Percentiles rank a stretch among this genome's conserved stretches.
Conservation (phyloP, 306 rosid genomes). For the Cucurbita maxima region DNA sequence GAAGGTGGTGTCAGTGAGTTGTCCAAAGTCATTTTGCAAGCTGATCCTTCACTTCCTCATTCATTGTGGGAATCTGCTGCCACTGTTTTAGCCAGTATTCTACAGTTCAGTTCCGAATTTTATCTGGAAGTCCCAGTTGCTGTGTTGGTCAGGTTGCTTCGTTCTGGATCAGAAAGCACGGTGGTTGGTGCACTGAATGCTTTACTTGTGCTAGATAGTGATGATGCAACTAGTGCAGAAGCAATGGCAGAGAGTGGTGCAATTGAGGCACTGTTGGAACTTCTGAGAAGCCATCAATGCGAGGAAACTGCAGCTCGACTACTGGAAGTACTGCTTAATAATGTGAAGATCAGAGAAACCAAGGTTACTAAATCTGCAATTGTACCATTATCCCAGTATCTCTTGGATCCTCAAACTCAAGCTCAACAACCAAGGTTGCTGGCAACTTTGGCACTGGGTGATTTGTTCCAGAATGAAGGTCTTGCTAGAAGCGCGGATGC, state of each 20-base stretch:
- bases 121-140: slow-evolving; percentile 97
- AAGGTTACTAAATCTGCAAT: slow-evolving; percentile 85
- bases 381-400: slow-evolving; percentile 86
- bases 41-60: slow-evolving; percentile 94
- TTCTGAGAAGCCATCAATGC: slow-evolving; percentile 83
- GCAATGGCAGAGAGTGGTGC: slow-evolving; percentile 99
- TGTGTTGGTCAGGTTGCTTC: slow-evolving; percentile 89
- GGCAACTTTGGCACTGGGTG: slow-evolving; percentile 97
- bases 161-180: slow-evolving; percentile 79
- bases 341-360: slow-evolving; percentile 87
- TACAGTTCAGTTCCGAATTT: slow-evolving; percentile 94
- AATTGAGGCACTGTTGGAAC: slow-evolving; percentile 94
- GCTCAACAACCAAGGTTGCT: slow-evolving; percentile 91
- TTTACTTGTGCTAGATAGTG: slow-evolving; percentile 87
- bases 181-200: slow-evolving; percentile 90
- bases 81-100: slow-evolving; percentile 76
- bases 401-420: slow-evolving; percentile 96
- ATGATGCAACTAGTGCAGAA: slow-evolving; percentile 85
- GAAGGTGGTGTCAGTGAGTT: slow-evolving; percentile 87
- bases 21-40: slow-evolving; percentile 84
- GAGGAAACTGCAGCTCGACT: slow-evolving; percentile 95
- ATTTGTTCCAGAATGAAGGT: slow-evolving; percentile 83
- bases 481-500: slow-evolving; percentile 93
- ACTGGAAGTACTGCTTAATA: slow-evolving; percentile 83
- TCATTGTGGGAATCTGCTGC: slow-evolving; percentile 98